phyloP scores from a whole-genome alignment of 2,329 filamentous ascomycete species.

The Talaromyces amestolkiae region DNA sequence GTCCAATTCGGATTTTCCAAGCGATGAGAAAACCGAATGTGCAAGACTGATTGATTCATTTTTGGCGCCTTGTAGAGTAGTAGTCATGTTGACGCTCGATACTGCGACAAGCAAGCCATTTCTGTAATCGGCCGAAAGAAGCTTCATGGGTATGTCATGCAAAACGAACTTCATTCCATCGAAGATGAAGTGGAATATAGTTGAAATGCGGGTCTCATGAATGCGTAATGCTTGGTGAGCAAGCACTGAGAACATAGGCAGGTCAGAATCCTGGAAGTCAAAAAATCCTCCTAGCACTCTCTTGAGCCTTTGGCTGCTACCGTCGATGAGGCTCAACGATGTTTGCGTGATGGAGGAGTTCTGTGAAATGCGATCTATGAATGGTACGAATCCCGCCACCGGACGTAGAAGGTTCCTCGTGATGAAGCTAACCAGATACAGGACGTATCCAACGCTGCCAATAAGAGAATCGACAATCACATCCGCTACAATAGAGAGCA shows the following conservation, averaged over 20 bases:
- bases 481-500: conserved; percentile 72
- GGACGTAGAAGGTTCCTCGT: conserved; percentile 35
- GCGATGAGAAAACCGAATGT: neutral
- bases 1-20: conserved; percentile 26
- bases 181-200: conserved; percentile 43
- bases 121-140: conserved; percentile 30
- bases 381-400: conserved; percentile 34
- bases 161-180: conserved; percentile 43
- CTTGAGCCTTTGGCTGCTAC: conserved; percentile 40
- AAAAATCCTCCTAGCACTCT: conserved; percentile 40
- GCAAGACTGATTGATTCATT: conserved; percentile 20
- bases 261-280: conserved; percentile 55
- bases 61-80: conserved; percentile 24
- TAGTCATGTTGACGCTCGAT: conserved; percentile 22
- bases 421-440: conserved; percentile 40
- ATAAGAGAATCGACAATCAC: conserved; percentile 73
- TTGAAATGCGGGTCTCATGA: conserved; percentile 55
- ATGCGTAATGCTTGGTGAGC: conserved; percentile 68
- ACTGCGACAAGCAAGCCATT: conserved; percentile 25
- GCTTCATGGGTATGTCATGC: conserved; percentile 37
- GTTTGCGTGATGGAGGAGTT: conserved; percentile 40
- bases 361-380: conserved; percentile 35
- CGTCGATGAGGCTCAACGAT: conserved; percentile 43
- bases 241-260: conserved; percentile 72
- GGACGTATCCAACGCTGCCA: conserved; percentile 57